Evolutionary conservation across 805 yeast species (phyloP).

Genomic region (Myxozyma sirexii): DNA sequence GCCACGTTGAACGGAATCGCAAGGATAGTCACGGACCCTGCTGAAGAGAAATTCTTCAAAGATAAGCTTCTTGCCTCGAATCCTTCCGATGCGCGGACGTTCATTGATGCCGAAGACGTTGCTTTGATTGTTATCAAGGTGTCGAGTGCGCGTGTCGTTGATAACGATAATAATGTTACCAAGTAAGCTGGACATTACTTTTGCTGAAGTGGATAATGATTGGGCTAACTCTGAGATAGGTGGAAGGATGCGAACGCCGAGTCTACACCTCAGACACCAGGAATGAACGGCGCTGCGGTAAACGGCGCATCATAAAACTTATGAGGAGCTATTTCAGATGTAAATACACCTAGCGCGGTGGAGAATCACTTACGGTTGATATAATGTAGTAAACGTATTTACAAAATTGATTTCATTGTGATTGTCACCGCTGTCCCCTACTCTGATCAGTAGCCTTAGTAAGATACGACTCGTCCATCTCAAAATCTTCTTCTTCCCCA

Average conservation of each 20-base stretch:
- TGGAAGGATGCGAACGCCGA: conserved; percentile 34
- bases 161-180: conserved; percentile 61
- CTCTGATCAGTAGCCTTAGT: neutral
- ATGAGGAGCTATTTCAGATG: neutral
- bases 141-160: conserved; percentile 75
- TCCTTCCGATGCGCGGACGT: conserved; percentile 66
- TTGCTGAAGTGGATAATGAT: neutral
- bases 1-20: conserved; percentile 82
- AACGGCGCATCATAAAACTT: neutral
- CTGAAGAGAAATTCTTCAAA: conserved; percentile 62
- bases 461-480: conserved; percentile 25
- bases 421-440: neutral
- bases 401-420: neutral
- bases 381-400: neutral
- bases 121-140: conserved; percentile 69
- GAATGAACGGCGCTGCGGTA: conserved; percentile 2
- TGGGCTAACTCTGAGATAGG: neutral
- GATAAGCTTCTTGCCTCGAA: conserved; percentile 61
- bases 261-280: conserved; percentile 20
- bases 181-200: conserved; percentile 13
- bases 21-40: conserved; percentile 51
- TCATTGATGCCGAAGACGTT: conserved; percentile 63
- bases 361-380: too few species aligned
- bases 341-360: too few species aligned
- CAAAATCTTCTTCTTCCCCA: conserved; percentile 21